These are phyloP conservation scores for Quercus agrifolia DNA, from an alignment of 306 rosid species.

Conservation along the genomic window DNA sequence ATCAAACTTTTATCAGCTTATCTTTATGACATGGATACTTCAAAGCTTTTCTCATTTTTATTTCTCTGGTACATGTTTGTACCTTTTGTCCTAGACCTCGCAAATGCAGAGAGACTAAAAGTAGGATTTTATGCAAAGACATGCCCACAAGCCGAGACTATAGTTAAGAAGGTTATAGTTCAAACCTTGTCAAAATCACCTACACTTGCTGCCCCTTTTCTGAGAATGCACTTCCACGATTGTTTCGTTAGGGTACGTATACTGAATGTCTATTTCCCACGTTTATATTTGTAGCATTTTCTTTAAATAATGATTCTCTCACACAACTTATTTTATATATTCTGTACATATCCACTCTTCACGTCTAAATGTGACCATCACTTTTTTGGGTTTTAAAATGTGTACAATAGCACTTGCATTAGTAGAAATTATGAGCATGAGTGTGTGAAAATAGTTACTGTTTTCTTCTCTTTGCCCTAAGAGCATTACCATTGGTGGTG, in stretches of 20 bases:
- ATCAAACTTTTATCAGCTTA: neutral
- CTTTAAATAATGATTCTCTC: too few species aligned
- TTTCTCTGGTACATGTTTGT: slow-evolving; percentile 2
- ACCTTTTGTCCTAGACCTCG: neutral
- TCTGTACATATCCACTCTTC: too few species aligned
- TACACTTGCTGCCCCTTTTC: slow-evolving; percentile 31
- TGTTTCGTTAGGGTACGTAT: slow-evolving; percentile 41
- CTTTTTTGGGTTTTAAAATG: too few species aligned
- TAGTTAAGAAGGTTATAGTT: slow-evolving; percentile 11
- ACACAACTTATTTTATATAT: too few species aligned
- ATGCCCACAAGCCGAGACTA: slow-evolving; percentile 26
- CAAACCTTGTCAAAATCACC: slow-evolving; percentile 14
- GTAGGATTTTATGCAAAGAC: slow-evolving; percentile 18
- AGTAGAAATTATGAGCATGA: too few species aligned
- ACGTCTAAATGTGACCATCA: too few species aligned
- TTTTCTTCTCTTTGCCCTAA: too few species aligned
- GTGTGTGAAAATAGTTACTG: too few species aligned
- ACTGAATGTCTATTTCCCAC: too few species aligned
- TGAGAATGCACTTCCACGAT: slow-evolving; percentile 48
- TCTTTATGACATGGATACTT: slow-evolving; percentile 10
- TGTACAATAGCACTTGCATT: too few species aligned
- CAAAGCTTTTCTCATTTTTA: slow-evolving; percentile 8
- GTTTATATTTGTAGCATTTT: neutral
- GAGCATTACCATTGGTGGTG: too few species aligned
- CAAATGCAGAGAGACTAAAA: slow-evolving; percentile 11